Percentiles rank a stretch among this genome's conserved stretches.
Evolutionary conservation across 495 filamentous ascomycete genomes (phyloP).

Genomic region (Trichoderma parareesei): DNA sequence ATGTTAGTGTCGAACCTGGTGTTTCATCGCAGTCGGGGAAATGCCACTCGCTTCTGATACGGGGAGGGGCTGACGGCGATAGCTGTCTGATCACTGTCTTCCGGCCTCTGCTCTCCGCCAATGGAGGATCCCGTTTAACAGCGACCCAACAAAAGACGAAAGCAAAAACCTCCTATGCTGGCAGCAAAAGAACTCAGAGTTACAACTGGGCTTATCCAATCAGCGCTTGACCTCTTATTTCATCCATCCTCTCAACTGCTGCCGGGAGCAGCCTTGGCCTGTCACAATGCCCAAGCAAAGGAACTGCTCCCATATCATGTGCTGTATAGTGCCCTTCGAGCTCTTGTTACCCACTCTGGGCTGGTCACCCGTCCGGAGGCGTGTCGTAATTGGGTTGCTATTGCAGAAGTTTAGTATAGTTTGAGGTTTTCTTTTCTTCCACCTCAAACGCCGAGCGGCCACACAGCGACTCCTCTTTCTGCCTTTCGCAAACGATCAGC

Average conservation of each 20-base stretch:
- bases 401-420: background rate
- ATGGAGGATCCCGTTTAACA: background rate
- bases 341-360: background rate
- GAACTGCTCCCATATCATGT: background rate
- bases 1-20: background rate
- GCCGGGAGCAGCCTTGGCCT: background rate
- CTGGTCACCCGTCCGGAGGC: background rate
- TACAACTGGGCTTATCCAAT: background rate
- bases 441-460: constrained; percentile 1
- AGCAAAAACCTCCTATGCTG: background rate
- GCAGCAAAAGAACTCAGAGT: background rate
- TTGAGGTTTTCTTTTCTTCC: background rate
- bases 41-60: background rate
- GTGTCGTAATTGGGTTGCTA: constrained; percentile 7
- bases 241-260: background rate
- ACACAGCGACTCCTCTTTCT: background rate
- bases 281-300: background rate
- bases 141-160: background rate
- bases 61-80: background rate
- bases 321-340: background rate
- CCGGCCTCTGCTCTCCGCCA: background rate
- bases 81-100: background rate
- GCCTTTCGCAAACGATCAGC: background rate
- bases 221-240: background rate
- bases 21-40: background rate